A percentile compares a stretch with the other conserved stretches of the same genome.
Evolutionary conservation across 805 yeast species (phyloP).

Genomic region (Saturnispora silvae): DNA sequence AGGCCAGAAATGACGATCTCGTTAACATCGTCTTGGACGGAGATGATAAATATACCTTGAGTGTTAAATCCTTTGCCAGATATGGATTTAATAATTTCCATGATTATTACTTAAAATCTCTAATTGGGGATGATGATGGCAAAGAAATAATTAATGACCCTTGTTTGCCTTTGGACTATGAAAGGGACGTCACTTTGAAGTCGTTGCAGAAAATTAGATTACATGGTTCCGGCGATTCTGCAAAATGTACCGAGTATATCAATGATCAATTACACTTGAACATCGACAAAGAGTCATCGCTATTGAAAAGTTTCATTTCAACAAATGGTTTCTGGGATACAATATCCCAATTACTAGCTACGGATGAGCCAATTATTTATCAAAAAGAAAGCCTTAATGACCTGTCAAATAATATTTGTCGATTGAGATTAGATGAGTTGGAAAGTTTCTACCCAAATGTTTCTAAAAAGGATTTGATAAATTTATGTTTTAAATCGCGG

Average conservation of each 20-base stretch:
- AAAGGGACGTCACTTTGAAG: conserved; percentile 11
- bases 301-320: conserved; percentile 34
- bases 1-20: no score
- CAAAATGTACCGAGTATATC: conserved; percentile 35
- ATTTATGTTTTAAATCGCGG: conserved; percentile 50
- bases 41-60: no score
- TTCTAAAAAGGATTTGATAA: conserved; percentile 22
- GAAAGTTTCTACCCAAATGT: conserved; percentile 7
- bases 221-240: conserved; percentile 43
- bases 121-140: conserved; percentile 6
- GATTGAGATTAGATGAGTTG: conserved; percentile 25
- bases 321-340: conserved; percentile 64
- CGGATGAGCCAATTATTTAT: conserved; percentile 22
- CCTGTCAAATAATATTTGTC: conserved; percentile 39
- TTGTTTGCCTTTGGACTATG: conserved; percentile 42
- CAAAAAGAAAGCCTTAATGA: conserved; percentile 34
- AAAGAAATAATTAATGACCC: conserved; percentile 32
- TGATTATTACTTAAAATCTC: conserved; percentile 30
- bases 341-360: conserved; percentile 34
- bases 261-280: conserved; percentile 17
- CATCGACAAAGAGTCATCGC: neutral
- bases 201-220: conserved; percentile 21
- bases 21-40: no score
- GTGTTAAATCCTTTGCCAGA: conserved; percentile 50
- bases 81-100: conserved; percentile 52